Evolutionary conservation across 306 rosid genomes (phyloP), one percentile per base, ranked within the genome.

Genomic region (Mucuna pruriens): DNA sequence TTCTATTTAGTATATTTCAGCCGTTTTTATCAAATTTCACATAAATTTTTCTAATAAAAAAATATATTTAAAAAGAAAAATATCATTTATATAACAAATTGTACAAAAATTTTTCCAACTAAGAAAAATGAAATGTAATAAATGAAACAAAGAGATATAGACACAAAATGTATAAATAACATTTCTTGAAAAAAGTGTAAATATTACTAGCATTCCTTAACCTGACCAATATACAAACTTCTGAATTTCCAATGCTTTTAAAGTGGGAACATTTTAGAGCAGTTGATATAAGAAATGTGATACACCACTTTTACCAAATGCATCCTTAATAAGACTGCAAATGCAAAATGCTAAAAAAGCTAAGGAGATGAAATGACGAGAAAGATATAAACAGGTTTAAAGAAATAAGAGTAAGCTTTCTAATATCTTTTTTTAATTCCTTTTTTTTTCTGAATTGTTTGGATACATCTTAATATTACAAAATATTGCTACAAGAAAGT

Each of bases 401-500:
- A 54, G 22, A 40, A 57, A 75, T 8, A 74, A 15, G 33, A 55
- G 23, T 8, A 22, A 13, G 55, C 11, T 31, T 72, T n/a, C 29
- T 10, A 54, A 7, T 11, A 9, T 44, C 31, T 5, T 26, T 54
- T 44, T n/a, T 71, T 15, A 13, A 58, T 12, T 42, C 2, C 0
- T 25, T 2, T 23, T 38, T 15, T 20, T 22, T 19, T 12, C 4
- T 46, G 75, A 5, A 40, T 66, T 51, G 67, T 20, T 38, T 16
- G 52, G 33, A 20, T 20, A 71, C 9, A 45, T n/a, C n/a, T 45
- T 45, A 62, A 63, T n/a, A 46, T 80, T 73, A 48, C 68, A 81
- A 71, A 8, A 8, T 9, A 48, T 58, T 46, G 78, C 52, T 69
- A 76, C 83, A 81, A 15, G 51, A 23, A 67, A 48, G 61, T 44